Evolutionary conservation across 345 rosid genomes (phyloP), one percentile per base, ranked within the genome.

Genomic region (Dipteronia dyeriana): DNA sequence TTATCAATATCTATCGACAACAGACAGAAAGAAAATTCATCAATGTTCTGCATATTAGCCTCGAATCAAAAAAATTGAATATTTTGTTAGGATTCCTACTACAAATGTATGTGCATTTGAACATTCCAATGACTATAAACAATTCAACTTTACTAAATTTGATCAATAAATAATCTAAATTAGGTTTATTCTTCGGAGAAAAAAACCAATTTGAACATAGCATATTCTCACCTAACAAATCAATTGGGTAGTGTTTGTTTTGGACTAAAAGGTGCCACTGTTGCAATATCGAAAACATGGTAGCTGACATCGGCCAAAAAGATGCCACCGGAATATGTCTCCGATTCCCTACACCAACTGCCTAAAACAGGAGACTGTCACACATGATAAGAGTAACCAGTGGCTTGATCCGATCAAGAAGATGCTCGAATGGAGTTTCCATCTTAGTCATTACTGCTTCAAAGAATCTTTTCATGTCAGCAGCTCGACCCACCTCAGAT

Each of bases 321-420:
- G 80, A 76, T 3, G 77, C 83, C 56, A 80, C 80, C 20, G 83
- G 77, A 76, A 80, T 80, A 57, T 31, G 60, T 77, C 77, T 80
- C 53, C 67, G 65, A 34, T 66, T 80, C 56, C 80, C 80, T 1
- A 80, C 76, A 11, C 73, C 19, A 26, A 51, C 70, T 17, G 62
- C 71, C 80, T 77, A 76, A 20, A 9, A 14, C 51, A 76, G 11
- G n/a, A 56, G 10, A 66, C 23, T 56, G 49, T 80, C 79, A 22
- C 65, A 61, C 62, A 76, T 16, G 4, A 71, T 71, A n/a, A 80
- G 31, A 9, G 45, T 43, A 5, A 45, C 61, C 23, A 63, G 71
- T 14, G 41, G 63, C 67, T 71, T 29, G 29, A 76, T 16, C 63
- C 56, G 29, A 41, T 81, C 83, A 4, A 81, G 51, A 6, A 81